Conservation (phyloP, 441 rosid species). For the Adansonia gregorii region DNA sequence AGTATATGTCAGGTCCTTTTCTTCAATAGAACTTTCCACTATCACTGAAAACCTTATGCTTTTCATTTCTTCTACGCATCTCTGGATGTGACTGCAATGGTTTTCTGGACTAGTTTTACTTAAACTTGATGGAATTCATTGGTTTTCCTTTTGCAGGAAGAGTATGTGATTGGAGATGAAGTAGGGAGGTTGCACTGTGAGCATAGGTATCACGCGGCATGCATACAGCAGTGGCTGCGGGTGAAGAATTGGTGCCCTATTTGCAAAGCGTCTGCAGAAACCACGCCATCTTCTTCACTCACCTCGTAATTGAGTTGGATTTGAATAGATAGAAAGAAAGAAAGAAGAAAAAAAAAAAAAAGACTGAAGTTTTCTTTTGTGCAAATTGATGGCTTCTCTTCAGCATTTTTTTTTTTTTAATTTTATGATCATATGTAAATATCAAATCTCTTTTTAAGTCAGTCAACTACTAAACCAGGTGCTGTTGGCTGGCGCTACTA, state of each 20-base stretch:
- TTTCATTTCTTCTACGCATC: slow-evolving; percentile 5
- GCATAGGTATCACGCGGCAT: slow-evolving; percentile 71
- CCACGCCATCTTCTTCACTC: slow-evolving; percentile 36
- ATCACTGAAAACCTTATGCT: neutral
- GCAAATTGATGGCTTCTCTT: slow-evolving; percentile 32
- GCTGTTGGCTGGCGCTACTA: slow-evolving; percentile 27
- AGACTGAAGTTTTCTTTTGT: slow-evolving; percentile 34
- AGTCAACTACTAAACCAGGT: slow-evolving; percentile 35
- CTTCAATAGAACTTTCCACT: neutral
- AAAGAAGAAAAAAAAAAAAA: slow-evolving; percentile 11
- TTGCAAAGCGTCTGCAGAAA: slow-evolving; percentile 72
- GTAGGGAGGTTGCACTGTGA: slow-evolving; percentile 77
- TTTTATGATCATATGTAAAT: slow-evolving; percentile 35
- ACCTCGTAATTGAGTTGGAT: slow-evolving; percentile 18
- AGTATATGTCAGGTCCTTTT: slow-evolving; percentile 82
- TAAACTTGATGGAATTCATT: neutral
- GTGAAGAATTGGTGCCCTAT: slow-evolving; percentile 96
- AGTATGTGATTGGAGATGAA: slow-evolving; percentile 77
- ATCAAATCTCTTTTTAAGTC: slow-evolving; percentile 34
- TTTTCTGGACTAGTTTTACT: neutral
- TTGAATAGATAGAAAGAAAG: slow-evolving; percentile 13
- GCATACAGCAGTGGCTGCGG: slow-evolving; percentile 84
- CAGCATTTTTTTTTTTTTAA: slow-evolving; percentile 17
- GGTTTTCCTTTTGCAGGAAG: slow-evolving; percentile 62
- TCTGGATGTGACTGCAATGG: slow-evolving; percentile 3